These are phyloP conservation scores for Thelephora terrestris DNA, from an alignment of 1,284 basidiomycete genomes.

Conservation along the genomic window DNA sequence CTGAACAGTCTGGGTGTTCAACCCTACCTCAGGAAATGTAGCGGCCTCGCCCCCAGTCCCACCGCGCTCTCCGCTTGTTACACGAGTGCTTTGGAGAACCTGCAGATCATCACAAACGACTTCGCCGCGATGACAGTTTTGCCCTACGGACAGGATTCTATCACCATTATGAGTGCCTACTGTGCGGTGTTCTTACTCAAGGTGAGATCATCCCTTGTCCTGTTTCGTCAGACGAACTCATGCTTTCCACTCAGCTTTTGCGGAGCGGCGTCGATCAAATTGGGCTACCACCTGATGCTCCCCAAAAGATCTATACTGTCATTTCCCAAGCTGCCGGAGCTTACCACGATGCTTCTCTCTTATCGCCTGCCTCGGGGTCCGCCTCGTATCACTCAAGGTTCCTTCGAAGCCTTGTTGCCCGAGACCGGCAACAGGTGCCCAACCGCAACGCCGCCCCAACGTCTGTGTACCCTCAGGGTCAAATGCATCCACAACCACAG, in stretches of 20 bases:
- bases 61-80: conserved; percentile 65
- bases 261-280: conserved; percentile 46
- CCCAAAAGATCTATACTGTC: conserved; percentile 48
- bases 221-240: neutral
- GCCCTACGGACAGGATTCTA: conserved; percentile 65
- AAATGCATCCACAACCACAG: too few species aligned
- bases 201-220: conserved; percentile 29
- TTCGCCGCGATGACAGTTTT: conserved; percentile 43
- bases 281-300: conserved; percentile 45
- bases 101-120: conserved; percentile 61
- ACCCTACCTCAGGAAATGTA: conserved; percentile 44
- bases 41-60: conserved; percentile 45
- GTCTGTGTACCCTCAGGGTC: too few species aligned
- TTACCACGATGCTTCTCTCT: conserved; percentile 55
- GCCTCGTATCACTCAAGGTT: conserved; percentile 68
- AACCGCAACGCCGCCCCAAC: neutral
- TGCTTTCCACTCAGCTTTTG: conserved; percentile 37
- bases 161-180: conserved; percentile 77
- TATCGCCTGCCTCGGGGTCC: conserved; percentile 44
- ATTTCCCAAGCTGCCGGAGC: conserved; percentile 65
- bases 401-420: conserved; percentile 50
- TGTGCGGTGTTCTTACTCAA: conserved; percentile 67
- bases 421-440: too few species aligned
- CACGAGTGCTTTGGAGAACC: conserved; percentile 55
- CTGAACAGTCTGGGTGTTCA: conserved; percentile 74